Evolutionary conservation across 2,329 filamentous ascomycete species (phyloP).

Genomic region (Fusarium stilboides): DNA sequence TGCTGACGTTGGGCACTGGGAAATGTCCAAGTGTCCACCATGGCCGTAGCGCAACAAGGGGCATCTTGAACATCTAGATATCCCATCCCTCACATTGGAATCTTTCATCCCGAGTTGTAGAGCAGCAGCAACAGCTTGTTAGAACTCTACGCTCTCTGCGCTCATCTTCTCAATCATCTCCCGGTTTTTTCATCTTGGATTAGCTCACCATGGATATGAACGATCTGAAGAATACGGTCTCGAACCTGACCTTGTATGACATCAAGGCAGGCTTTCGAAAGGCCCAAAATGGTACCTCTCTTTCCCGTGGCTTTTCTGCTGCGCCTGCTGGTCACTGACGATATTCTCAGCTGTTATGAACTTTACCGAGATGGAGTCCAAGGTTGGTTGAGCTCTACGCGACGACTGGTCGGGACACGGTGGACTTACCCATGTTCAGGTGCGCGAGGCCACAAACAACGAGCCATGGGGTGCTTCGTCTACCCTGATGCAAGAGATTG

Average conservation of each 20-base stretch:
- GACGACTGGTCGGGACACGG: constrained; percentile 5
- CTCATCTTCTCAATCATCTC: constrained; percentile 2
- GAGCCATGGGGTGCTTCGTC: constrained; percentile 94
- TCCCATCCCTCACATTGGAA: constrained; percentile 28
- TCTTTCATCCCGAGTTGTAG: constrained; percentile 15
- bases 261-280: constrained; percentile 95
- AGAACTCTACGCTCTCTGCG: constrained; percentile 14
- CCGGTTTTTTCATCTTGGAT: constrained; percentile 38
- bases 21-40: constrained; percentile 52
- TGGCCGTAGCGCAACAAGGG: constrained; percentile 47
- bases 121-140: constrained; percentile 29
- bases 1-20: constrained; percentile 44
- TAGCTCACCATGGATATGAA: constrained; percentile 81
- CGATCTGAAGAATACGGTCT: constrained; percentile 87
- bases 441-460: constrained; percentile 98
- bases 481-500: constrained; percentile 96
- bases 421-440: constrained; percentile 64
- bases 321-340: constrained; percentile 50
- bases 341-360: constrained; percentile 88
- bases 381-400: constrained; percentile 60
- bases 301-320: constrained; percentile 15
- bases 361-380: constrained; percentile 92
- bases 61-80: constrained; percentile 40
- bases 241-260: constrained; percentile 94
- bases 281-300: constrained; percentile 87